Evolutionary conservation across 441 rosid genomes (phyloP).

Genomic region (Croton laevigatus): DNA sequence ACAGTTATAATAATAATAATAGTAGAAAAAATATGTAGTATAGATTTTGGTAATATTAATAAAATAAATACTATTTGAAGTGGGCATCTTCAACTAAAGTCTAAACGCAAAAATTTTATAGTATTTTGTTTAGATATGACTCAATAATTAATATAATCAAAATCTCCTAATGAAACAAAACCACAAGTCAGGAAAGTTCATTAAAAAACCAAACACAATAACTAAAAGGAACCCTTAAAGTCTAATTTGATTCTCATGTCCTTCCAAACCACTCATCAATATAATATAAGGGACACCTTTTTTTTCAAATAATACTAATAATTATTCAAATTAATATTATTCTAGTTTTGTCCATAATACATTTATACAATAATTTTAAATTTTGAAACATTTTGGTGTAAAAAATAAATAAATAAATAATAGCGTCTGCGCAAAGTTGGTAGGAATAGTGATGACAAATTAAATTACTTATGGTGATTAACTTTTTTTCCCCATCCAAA

Average conservation of each 20-base stretch:
- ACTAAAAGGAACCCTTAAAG: neutral
- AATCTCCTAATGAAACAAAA: conserved; percentile 1
- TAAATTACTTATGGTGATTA: neutral
- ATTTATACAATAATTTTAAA: no score
- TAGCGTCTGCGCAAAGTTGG: no score
- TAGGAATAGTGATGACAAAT: no score
- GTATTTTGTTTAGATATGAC: neutral
- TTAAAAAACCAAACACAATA: neutral
- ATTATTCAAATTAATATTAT: no score
- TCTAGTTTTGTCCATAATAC: no score
- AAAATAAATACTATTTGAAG: neutral
- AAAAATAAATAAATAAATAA: no score
- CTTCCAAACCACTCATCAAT: conserved; percentile 30
- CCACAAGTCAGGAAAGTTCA: neutral
- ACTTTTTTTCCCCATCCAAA: conserved; percentile 20
- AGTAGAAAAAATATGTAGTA: no score
- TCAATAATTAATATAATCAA: neutral
- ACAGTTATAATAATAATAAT: neutral
- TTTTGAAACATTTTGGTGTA: no score
- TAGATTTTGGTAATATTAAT: neutral
- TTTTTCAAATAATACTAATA: neutral
- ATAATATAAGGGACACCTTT: neutral
- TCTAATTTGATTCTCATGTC: conserved; percentile 38
- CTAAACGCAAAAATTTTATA: neutral
- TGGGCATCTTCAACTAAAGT: conserved; percentile 6